Base-by-base conservation (phyloP, 768 basidiomycete species). In the Pseudohyphozyma bogoriensis region DNA sequence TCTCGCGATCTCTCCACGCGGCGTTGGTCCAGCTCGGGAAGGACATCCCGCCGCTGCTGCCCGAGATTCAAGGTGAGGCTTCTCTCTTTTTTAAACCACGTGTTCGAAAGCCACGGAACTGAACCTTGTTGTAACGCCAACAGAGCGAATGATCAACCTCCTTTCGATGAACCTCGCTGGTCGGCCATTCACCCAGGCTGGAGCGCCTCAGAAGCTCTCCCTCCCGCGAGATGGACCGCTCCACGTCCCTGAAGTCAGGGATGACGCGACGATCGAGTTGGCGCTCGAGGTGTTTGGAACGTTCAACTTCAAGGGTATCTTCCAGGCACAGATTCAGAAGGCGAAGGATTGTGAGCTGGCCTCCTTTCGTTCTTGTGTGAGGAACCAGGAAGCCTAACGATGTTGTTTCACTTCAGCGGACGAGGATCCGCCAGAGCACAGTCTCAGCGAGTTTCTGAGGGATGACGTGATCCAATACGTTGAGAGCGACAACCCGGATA, bases 361-460 rank as follows among this genome's bases (percentile, higher is more conserved):
- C 15, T n/a, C 40, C 15, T 42, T 42, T 42, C n/a, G 15, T 42
- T n/a, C n/a, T n/a, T n/a, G n/a, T n/a, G n/a, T n/a, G n/a, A n/a
- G n/a, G n/a, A n/a, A n/a, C n/a, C n/a, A n/a, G n/a, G n/a, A n/a
- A n/a, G 54, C 56, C 12, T 40, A 46, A 4, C 55, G 42, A 33
- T 22, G 55, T 39, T n/a, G 26, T 16, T 29, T 29, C 16, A 7
- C 11, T n/a, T 54, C n/a, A n/a, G n/a, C n/a, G n/a, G n/a, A n/a
- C n/a, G n/a, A n/a, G 44, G 60, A 51, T n/a, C 39, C 37, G 2
- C 28, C 53, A 87, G 92, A 92, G 31, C 92, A 99, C 66, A 81
- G 88, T 13, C 77, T 99, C 61, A 93, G 92, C 74, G 95, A 97
- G 73, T 95, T 96, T 72, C 89, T 97, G 42, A 87, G 91, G 45